Conservation (phyloP, 2,329 filamentous ascomycete genomes). For the Epichloe festucae region DNA sequence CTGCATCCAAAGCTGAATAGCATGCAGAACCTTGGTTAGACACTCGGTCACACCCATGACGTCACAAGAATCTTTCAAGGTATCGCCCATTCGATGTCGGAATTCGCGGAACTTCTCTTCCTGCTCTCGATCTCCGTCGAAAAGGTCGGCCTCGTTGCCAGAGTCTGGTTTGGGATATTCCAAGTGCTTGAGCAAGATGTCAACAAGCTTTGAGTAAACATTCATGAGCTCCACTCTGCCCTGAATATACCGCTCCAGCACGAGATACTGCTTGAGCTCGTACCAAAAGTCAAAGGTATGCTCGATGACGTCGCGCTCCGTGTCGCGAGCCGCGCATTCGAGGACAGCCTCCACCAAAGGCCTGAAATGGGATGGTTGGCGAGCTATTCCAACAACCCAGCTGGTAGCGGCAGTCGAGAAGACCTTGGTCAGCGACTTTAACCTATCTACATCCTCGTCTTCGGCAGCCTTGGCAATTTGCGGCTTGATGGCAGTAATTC, state of each 20-base stretch:
- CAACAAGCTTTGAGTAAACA: conserved; percentile 78
- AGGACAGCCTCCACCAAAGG: conserved; percentile 78
- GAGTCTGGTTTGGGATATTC: conserved; percentile 71
- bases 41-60: conserved; percentile 91
- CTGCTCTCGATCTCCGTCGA: conserved; percentile 87
- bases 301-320: conserved; percentile 80
- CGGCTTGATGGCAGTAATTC: conserved; percentile 61
- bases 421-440: conserved; percentile 79
- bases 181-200: conserved; percentile 82
- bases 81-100: conserved; percentile 93
- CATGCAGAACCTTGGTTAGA: conserved; percentile 71
- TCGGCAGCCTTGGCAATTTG: conserved; percentile 64
- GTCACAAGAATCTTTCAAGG: conserved; percentile 91
- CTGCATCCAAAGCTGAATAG: conserved; percentile 80
- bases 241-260: conserved; percentile 77
- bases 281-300: conserved; percentile 98
- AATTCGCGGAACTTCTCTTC: conserved; percentile 97
- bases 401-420: conserved; percentile 89
- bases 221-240: conserved; percentile 66
- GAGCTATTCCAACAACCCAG: conserved; percentile 85
- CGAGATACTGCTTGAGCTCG: conserved; percentile 91
- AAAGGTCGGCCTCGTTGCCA: conserved; percentile 67
- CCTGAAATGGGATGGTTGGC: conserved; percentile 69
- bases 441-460: conserved; percentile 71
- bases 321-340: conserved; percentile 81